These are phyloP conservation scores for Cercospora citrullina DNA, from an alignment of 2,329 filamentous ascomycete species.

Conservation along the genomic window DNA sequence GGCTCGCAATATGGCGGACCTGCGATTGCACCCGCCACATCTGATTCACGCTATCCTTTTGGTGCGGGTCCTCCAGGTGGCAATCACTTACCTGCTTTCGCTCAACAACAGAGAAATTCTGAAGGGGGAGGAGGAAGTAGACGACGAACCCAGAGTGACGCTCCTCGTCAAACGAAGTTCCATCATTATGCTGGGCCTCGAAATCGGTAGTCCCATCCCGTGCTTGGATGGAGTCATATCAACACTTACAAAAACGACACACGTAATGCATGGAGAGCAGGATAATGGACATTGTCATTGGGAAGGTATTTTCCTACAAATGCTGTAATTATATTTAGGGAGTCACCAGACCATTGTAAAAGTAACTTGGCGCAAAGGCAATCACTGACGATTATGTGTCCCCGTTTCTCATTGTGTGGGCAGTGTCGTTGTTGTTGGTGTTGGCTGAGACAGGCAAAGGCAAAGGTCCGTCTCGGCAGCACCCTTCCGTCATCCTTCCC, in stretches of 20 bases:
- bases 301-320: not conserved
- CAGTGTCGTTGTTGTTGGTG: not conserved
- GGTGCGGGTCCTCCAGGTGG: conserved; percentile 18
- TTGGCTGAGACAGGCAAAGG: not conserved
- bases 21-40: conserved; percentile 31
- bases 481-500: not conserved
- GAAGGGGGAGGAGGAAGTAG: conserved; percentile 17
- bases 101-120: conserved; percentile 30
- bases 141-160: conserved; percentile 21
- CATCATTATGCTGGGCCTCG: conserved; percentile 13
- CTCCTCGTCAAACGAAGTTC: conserved; percentile 14
- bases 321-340: not conserved
- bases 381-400: not conserved
- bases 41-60: conserved; percentile 21
- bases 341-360: not conserved
- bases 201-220: not conserved
- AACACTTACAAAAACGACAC: not conserved
- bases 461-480: not conserved
- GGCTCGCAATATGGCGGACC: conserved; percentile 30
- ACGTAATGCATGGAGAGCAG: not conserved
- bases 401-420: not conserved
- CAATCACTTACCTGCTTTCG: conserved; percentile 33
- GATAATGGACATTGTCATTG: not conserved
- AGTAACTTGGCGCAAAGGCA: not conserved
- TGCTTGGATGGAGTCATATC: not conserved